Conservation (phyloP, 345 rosid species). For the Stellera chamaejasme region DNA sequence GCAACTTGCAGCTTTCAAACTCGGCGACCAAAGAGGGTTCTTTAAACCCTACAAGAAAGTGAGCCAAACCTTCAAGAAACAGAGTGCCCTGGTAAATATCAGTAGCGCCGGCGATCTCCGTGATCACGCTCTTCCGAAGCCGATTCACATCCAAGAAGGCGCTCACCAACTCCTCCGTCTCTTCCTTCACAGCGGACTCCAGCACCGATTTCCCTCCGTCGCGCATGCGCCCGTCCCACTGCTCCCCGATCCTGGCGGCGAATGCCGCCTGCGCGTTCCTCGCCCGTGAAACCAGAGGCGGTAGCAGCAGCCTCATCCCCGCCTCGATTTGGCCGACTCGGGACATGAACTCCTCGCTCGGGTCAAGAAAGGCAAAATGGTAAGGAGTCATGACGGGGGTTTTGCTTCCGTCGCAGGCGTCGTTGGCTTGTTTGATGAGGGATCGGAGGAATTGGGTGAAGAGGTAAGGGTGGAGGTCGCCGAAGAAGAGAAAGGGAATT, state of each 20-base stretch:
- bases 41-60: slow-evolving; percentile 72
- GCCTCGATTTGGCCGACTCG: slow-evolving; percentile 73
- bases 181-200: slow-evolving; percentile 35
- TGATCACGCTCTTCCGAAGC: slow-evolving; percentile 55
- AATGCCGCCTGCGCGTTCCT: slow-evolving; percentile 41
- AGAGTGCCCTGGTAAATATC: slow-evolving; percentile 60
- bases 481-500: slow-evolving; percentile 73
- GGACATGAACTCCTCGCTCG: slow-evolving; percentile 25
- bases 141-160: slow-evolving; percentile 65
- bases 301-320: slow-evolving; percentile 73
- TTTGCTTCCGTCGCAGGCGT: background rate
- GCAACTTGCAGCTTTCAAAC: slow-evolving; percentile 26
- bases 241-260: slow-evolving; percentile 34
- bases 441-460: slow-evolving; percentile 75
- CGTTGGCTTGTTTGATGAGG: slow-evolving; percentile 35
- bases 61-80: slow-evolving; percentile 77
- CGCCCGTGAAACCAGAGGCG: slow-evolving; percentile 36
- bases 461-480: slow-evolving; percentile 80
- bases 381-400: background rate
- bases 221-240: slow-evolving; percentile 23
- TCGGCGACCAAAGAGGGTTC: slow-evolving; percentile 38
- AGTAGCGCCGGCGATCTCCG: slow-evolving; percentile 55
- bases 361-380: slow-evolving; percentile 7
- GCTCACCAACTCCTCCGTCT: slow-evolving; percentile 63
- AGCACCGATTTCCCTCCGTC: slow-evolving; percentile 18